phyloP scores from a whole-genome alignment of 179 eudicot genomes.

The Vitellaria paradoxa region DNA sequence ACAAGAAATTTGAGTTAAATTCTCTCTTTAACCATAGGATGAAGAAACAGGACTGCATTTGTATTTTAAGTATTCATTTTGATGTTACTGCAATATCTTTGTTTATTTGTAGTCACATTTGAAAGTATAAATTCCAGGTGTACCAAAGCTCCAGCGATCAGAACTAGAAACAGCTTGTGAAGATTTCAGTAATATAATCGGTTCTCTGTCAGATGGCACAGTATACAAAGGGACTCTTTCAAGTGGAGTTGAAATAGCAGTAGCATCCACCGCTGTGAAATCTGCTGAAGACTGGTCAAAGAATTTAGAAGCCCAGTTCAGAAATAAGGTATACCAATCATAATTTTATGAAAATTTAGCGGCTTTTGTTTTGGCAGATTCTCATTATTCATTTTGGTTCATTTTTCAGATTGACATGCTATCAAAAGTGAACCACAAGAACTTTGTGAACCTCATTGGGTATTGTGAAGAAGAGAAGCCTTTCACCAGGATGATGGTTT shows the following conservation, averaged over 20 bases:
- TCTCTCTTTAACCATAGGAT: neutral
- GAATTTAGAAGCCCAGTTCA: slow-evolving; percentile 55
- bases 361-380: neutral
- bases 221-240: slow-evolving; percentile 89
- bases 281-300: slow-evolving; percentile 61
- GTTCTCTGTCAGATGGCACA: slow-evolving; percentile 53
- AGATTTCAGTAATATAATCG: slow-evolving; percentile 84
- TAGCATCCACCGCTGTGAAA: slow-evolving; percentile 55
- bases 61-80: neutral
- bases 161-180: slow-evolving; percentile 88
- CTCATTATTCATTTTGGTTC: neutral
- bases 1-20: neutral
- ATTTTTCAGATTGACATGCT: slow-evolving; percentile 54
- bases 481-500: slow-evolving; percentile 86
- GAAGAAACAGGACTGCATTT: neutral
- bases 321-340: slow-evolving; percentile 49
- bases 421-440: slow-evolving; percentile 82
- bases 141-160: slow-evolving; percentile 68
- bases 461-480: slow-evolving; percentile 83
- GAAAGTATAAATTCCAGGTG: slow-evolving; percentile 44
- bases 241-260: slow-evolving; percentile 86
- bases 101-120: slow-evolving; percentile 6
- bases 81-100: neutral
- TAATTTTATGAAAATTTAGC: neutral
- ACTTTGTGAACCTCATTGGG: slow-evolving; percentile 80